phyloP scores from a whole-genome alignment of 352 stramenopile genomes.

The Pythium brachiatum region DNA sequence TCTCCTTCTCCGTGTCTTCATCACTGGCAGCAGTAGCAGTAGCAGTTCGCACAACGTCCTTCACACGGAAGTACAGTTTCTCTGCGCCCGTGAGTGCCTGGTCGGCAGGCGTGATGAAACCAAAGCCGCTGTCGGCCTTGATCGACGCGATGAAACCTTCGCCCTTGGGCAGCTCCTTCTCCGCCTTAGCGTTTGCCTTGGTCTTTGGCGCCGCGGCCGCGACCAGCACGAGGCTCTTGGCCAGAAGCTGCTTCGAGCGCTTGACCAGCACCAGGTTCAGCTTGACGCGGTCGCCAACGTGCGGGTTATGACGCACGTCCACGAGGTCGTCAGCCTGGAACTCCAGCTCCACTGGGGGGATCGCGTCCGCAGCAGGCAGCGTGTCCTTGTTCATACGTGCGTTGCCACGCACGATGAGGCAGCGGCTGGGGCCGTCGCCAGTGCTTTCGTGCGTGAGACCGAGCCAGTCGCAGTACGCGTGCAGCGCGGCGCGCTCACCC shows the following conservation, averaged over 20 bases:
- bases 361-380: slow-evolving; percentile 21
- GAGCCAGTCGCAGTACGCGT: slow-evolving; percentile 65
- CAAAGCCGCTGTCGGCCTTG: slow-evolving; percentile 67
- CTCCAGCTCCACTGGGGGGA: slow-evolving; percentile 30
- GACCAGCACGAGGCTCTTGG: slow-evolving; percentile 47
- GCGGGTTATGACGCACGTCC: slow-evolving; percentile 69
- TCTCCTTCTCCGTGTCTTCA: neutral
- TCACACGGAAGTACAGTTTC: slow-evolving; percentile 83
- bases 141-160: slow-evolving; percentile 67
- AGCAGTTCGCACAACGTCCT: slow-evolving; percentile 56
- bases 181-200: slow-evolving; percentile 14
- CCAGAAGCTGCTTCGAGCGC: slow-evolving; percentile 65
- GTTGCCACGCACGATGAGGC: slow-evolving; percentile 35
- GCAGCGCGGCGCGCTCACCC: slow-evolving; percentile 57
- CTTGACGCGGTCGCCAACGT: slow-evolving; percentile 56
- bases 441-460: slow-evolving; percentile 51
- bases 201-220: slow-evolving; percentile 25
- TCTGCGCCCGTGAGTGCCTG: slow-evolving; percentile 38
- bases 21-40: slow-evolving; percentile 21
- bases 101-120: slow-evolving; percentile 66
- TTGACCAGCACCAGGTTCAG: slow-evolving; percentile 60
- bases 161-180: slow-evolving; percentile 27
- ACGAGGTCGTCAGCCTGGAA: slow-evolving; percentile 59
- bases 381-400: slow-evolving; percentile 5
- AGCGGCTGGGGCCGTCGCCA: slow-evolving; percentile 38